Base-by-base conservation (phyloP, 768 basidiomycete genomes). In the Pleurotus sapidus region DNA sequence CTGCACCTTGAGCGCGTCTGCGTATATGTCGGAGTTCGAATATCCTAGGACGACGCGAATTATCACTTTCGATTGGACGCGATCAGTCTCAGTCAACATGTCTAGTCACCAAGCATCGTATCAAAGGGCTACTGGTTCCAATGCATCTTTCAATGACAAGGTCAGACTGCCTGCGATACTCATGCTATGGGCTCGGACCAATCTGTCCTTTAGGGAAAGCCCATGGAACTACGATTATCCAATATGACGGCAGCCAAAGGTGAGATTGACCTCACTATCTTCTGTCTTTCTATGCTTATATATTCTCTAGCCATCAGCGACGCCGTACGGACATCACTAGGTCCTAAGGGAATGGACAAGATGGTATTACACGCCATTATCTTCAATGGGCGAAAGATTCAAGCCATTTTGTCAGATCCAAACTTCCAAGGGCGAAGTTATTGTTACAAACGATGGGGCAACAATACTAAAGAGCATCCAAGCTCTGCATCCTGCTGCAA, bases 241-340 rank as follows among this genome's bases (percentile, higher is more conserved):
- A 99, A 98, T 72, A 87, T 99, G 91, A 88, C 95, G 60, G 96
- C 96, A 43, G 96, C 96, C 23, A 98, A 98, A 80, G 93, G 93
- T 88, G 55, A n/a, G 24, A 73, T 71, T 37, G 3, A 5, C 43
- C 30, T 12, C 25, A 50, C 25, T 38, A 45, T 55, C 37, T 27
- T 49, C 55, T 23, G 50, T 49, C 67, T 5, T 50, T 38, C 46
- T 34, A 55, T 51, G 47, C 59, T 40, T 60, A 57, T 61, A 64
- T 9, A 56, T 63, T 59, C 25, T 57, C 17, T 62, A 97, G 95
- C 96, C 25, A 97, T 99, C 67, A 94, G 94, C 65, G 95, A 97
- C 79, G 96, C 94, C 53, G 95, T 99, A 43, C 82, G 96, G 65
- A 98, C 96, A 46, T 98, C 95, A 43, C 75, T 99, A 64, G 96